Base-by-base conservation (phyloP, 2,329 filamentous ascomycete genomes). In the Sphaerulina musiva region DNA sequence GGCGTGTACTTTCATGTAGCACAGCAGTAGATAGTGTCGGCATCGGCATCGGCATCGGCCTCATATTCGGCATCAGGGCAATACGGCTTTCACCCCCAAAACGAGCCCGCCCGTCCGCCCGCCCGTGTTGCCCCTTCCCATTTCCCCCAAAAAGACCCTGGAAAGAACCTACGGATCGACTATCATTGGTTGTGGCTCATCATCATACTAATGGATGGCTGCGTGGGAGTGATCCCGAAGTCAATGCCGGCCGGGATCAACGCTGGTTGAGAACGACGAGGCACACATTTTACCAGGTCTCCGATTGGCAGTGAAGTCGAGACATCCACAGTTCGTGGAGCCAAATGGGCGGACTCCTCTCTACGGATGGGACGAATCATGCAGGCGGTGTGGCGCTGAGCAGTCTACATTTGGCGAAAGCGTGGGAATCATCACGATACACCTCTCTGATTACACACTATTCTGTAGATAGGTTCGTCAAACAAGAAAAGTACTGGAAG, bases 201-300 rank as follows among this genome's bases (percentile, higher is more conserved):
- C 4, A 20, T 17, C 6, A 39, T 36, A 31, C 40, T 50, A 43
- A 50, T 39, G 17, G 12, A 50, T 50, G 48, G 34, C 31, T n/a
- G 6, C 3, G 48, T 50, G 48, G 48, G 48, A 34, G 48, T 39
- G 12, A 17, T 50, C 23, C 48, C 48, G 48, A 43, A 34, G 20
- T n/a, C 29, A 11, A 2, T 2, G 20, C 41, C 48, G 38, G 39
- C 12, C 9, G 39, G 6, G 26, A 17, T 29, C 9, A 26, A 40
- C 17, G 46, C 41, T 20, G 17, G 41, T 7, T 17, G 26, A 17
- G 12, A 42, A 17, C 8, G 20, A 44, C 17, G 41, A 26, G 40
- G 40, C 17, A 36, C 34, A 36, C 34, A 9, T 10, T n/a, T 36
- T 6, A 36, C 34, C 4, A 6, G 34, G 12, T n/a, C 9, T 36